Evolutionary conservation across 345 rosid species (phyloP).

Genomic region (Anastatica hierochuntica): DNA sequence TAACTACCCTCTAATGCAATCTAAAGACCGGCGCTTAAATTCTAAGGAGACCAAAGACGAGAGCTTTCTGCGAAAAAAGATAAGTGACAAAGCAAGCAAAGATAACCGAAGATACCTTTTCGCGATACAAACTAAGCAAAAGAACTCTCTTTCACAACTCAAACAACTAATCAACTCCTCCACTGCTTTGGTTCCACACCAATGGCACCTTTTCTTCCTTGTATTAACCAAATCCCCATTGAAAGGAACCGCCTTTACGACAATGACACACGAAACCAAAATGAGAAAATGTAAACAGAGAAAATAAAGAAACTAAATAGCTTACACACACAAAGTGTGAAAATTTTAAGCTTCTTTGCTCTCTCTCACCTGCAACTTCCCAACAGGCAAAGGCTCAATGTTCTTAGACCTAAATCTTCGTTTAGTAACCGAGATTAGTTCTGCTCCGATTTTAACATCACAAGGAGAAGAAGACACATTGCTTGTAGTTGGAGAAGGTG

Average conservation of each 20-base stretch:
- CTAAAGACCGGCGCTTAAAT: background rate
- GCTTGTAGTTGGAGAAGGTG: constrained; percentile 33
- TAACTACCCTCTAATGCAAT: background rate
- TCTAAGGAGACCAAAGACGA: constrained; percentile 4
- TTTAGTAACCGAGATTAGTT: constrained; percentile 28
- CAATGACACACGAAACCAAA: no score
- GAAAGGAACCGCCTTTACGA: constrained; percentile 45
- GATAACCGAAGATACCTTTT: constrained; percentile 33
- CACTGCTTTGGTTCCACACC: constrained; percentile 60
- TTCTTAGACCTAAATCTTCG: constrained; percentile 80
- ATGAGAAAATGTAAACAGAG: background rate
- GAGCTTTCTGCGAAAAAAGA: background rate
- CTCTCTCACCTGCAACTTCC: constrained; percentile 47
- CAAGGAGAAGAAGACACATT: constrained; percentile 47
- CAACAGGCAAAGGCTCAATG: constrained; percentile 63
- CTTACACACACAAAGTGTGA: background rate
- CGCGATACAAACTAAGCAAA: constrained; percentile 62
- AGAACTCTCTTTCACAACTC: constrained; percentile 57
- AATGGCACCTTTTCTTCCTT: constrained; percentile 68
- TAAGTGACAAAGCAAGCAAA: constrained; percentile 2
- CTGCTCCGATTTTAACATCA: constrained; percentile 58
- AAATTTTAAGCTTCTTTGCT: background rate
- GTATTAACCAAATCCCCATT: constrained; percentile 42
- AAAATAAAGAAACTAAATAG: background rate
- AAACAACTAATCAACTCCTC: constrained; percentile 53